Base-by-base conservation (phyloP, 164 flowering plant species). In the Nymphaea colorata region DNA sequence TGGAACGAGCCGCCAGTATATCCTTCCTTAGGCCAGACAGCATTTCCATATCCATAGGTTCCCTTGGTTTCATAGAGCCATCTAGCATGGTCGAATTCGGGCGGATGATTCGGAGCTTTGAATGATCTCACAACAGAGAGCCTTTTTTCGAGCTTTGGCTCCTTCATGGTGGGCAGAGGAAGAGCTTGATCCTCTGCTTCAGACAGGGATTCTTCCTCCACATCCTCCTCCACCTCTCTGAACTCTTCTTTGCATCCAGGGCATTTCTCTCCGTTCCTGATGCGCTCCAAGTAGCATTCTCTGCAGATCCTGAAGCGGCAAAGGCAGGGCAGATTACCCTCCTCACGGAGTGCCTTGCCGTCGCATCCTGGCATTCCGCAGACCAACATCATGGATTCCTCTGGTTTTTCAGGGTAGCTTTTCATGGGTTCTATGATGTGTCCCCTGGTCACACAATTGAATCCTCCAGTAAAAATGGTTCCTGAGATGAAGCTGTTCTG, bases 41-140 rank as follows among this genome's bases (percentile, higher is more conserved):
- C 98, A 75, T 87, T 93, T 36, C 96, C 93, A 77, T 90, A 93
- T 16, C 98, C 96, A 73, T 93, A 93, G 53, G 96, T 90, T 62
- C 96, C 98, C 72, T 88, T 89, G 0, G 93, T 90, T 80, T 93
- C 96, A 51, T 80, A 93, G 61, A 93, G 80, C 96, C 96, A 93
- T 1, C 86, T 68, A 2, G 81, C 76, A 67, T 93, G 96, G 80
- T 90, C 98, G 53, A 93, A 88, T 15, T 93, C 96, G 4, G 71
- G 82, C 4, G 73, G 74, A 4, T 83, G 82, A 59, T 81, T 82
- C 3, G 85, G 86, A 0, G 83, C 84, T 72, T 83, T 90, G 10
- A 86, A 80, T 0, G 98, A 90, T 69, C 77, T 85, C 73, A 88
- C 92, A 4, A 93, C 67, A 0, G 96, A 90, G 68, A 90, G 76